A percentile compares a stretch with the other conserved stretches of the same genome.
Evolutionary conservation across 148 eudicot genomes (phyloP).

Genomic region (Rhododendron vialii): DNA sequence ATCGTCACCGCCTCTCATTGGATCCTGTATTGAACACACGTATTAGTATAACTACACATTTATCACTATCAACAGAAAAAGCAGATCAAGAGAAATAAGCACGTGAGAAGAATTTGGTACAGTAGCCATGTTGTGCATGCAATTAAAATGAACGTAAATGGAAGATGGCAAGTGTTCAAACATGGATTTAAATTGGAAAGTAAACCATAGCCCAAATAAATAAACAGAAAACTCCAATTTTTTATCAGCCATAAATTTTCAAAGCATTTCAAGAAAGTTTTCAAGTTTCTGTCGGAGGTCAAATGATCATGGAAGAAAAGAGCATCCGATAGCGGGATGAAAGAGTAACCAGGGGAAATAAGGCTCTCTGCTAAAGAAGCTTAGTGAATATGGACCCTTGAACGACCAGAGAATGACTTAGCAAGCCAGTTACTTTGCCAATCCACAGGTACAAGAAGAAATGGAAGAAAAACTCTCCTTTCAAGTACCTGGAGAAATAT

Average conservation of each 20-base stretch:
- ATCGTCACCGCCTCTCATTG: conserved; percentile 94
- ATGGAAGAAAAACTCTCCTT: neutral
- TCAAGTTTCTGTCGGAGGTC: neutral
- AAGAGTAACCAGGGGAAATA: neutral
- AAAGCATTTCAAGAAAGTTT: neutral
- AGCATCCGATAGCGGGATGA: neutral
- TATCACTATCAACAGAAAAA: neutral
- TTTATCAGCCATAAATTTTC: neutral
- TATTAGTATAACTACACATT: neutral
- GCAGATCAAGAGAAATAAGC: neutral
- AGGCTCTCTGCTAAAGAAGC: neutral
- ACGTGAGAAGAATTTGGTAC: neutral
- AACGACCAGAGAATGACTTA: neutral
- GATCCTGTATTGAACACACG: conserved; percentile 51
- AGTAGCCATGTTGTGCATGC: neutral
- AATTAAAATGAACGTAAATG: neutral
- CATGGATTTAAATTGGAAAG: neutral
- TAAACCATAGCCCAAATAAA: neutral
- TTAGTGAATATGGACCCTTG: neutral
- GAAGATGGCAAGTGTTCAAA: neutral
- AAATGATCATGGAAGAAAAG: neutral
- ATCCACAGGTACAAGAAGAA: neutral
- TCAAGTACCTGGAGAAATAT: conserved; percentile 79
- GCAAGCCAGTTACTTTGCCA: neutral
- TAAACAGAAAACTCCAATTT: neutral